Evolutionary conservation across 1,139 yeast genomes (phyloP), one percentile per base, ranked within the genome.

Genomic region (Geotrichum siamense): DNA sequence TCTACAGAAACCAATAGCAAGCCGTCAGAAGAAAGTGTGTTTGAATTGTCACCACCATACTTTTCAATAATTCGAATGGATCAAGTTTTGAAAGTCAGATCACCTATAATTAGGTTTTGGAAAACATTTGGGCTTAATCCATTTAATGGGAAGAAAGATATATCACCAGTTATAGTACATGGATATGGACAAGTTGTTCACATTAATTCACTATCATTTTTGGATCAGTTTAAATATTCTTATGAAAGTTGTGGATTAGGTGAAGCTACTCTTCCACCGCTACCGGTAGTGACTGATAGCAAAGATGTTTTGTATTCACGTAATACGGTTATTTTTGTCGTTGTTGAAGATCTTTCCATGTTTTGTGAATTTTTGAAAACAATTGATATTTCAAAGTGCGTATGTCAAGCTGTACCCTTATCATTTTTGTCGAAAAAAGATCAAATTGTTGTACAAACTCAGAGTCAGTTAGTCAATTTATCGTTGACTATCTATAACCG

Each of bases 401-500:
- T 61, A 49, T 32, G 63, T 55, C 55, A 66, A 55, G 65, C 80
- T 2, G 60, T 85, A 3, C 83, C 89, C 1, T 62, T 75, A 15
- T 68, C 71, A 3, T 67, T 71, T 36, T 71, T 78, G 27, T 71
- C 75, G 17, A 65, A 65, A 30, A 62, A 64, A 37, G 72, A 72
- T 15, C 65, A 71, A 2, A 57, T 72, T 25, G 69, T 72, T 12
- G 64, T 76, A 23, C 64, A 76, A 1, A 74, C 87, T 2, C 73
- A 70, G 47, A 61, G 63, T 38, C 67, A 67, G 28, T 58, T 78
- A 30, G 65, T 76, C 2, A 70, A 70, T 42, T 52, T 83, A 5
- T 72, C 87, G 2, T 63, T 82, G 58, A 70, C 74, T 26, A 62
- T 86, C 3, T 89, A 85, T 63, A 84, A 84, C 56, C 55, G 60